These are phyloP conservation scores for Physocladia obscura DNA, from an alignment of 192 early-diverging fungal genomes.

Conservation along the genomic window DNA sequence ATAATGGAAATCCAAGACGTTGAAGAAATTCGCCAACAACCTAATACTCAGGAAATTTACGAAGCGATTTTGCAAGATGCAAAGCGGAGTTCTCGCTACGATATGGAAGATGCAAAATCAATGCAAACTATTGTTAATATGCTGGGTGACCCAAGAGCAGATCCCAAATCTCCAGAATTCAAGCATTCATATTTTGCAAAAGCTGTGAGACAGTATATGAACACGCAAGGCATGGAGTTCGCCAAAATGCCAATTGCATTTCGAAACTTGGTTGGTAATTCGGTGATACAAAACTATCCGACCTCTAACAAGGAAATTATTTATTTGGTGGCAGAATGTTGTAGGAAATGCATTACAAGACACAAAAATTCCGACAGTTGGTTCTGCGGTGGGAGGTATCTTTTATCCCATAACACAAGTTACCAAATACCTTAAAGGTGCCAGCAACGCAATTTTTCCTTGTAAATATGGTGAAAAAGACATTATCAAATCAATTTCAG, in stretches of 20 bases:
- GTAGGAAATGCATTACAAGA: neutral
- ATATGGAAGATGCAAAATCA: slow-evolving; percentile 1
- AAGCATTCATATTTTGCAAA: neutral
- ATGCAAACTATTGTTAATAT: neutral
- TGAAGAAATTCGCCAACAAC: neutral
- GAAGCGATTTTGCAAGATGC: neutral
- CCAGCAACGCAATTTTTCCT: slow-evolving; percentile 8
- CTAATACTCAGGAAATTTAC: neutral
- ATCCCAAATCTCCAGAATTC: neutral
- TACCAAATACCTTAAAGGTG: neutral
- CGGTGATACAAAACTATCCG: neutral
- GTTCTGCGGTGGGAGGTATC: neutral
- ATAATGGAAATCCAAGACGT: no score
- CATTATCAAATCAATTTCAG: slow-evolving; percentile 62
- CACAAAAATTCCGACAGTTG: slow-evolving; percentile 19
- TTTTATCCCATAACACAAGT: neutral
- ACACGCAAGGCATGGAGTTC: slow-evolving; percentile 8
- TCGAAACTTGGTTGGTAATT: neutral
- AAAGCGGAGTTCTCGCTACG: neutral
- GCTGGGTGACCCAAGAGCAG: slow-evolving; percentile 1
- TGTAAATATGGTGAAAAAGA: slow-evolving; percentile 1
- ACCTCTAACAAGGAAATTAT: neutral
- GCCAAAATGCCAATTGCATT: slow-evolving; percentile 23
- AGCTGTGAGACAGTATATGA: neutral
- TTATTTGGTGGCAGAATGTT: neutral